Percentiles rank a stretch among this genome's conserved stretches.
Conservation (phyloP, 1,284 basidiomycete genomes). For the Pseudozyma hubeiensis region DNA sequence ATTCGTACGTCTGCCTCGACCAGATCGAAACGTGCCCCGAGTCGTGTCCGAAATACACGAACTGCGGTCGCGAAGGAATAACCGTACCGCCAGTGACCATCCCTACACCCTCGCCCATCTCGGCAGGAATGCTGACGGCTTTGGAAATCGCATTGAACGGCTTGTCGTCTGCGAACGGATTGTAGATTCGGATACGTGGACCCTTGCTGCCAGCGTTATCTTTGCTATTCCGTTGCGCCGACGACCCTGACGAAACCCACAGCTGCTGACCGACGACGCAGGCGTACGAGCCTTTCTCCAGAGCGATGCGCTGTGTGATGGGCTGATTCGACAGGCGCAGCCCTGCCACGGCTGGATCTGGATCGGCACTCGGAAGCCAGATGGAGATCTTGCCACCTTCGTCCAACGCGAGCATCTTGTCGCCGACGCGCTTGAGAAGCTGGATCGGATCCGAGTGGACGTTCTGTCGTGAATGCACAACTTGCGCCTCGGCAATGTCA, state of each 20-base stretch:
- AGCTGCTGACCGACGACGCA: slow-evolving; percentile 60
- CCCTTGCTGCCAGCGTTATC: slow-evolving; percentile 36
- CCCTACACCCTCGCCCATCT: slow-evolving; percentile 77
- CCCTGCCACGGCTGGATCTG: slow-evolving; percentile 27
- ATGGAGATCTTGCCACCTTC: slow-evolving; percentile 66
- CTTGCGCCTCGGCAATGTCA: slow-evolving; percentile 50
- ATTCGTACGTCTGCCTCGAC: slow-evolving; percentile 49
- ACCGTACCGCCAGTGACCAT: slow-evolving; percentile 83
- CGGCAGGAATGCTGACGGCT: slow-evolving; percentile 62
- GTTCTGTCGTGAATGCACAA: slow-evolving; percentile 44
- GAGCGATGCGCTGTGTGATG: slow-evolving; percentile 60
- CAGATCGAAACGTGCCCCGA: slow-evolving; percentile 75
- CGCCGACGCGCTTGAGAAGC: slow-evolving; percentile 54
- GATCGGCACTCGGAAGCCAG: slow-evolving; percentile 52
- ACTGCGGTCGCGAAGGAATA: slow-evolving; percentile 77
- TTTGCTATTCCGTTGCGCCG: slow-evolving; percentile 23
- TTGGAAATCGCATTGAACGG: slow-evolving; percentile 64
- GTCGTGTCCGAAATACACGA: slow-evolving; percentile 91
- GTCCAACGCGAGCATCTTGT: slow-evolving; percentile 60
- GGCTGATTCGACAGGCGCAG: slow-evolving; percentile 53
- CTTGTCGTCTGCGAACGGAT: slow-evolving; percentile 60
- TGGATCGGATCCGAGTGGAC: slow-evolving; percentile 58
- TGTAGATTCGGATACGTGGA: slow-evolving; percentile 60
- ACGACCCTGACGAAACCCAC: slow-evolving; percentile 55
- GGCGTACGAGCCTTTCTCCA: slow-evolving; percentile 57